Evolutionary conservation across 2,329 filamentous ascomycete species (phyloP), one percentile per base, ranked within the genome.

Genomic region (Cytospora piceicola): DNA sequence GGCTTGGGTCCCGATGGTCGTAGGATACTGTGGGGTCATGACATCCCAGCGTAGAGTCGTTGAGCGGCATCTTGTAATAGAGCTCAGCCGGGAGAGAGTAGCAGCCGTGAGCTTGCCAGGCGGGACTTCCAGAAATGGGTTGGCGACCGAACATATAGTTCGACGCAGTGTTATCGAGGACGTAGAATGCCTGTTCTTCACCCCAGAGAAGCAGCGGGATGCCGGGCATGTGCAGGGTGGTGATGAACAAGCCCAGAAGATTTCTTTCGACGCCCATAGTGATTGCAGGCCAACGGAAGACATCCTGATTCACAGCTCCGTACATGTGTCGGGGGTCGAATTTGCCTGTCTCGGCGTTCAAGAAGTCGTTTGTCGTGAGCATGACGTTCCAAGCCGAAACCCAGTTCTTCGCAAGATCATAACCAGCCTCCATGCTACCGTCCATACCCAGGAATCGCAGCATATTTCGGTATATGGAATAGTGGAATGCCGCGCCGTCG

Each of bases 61-160:
- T 82, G 46, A 87, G 75, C 0, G 86, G 87, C 77, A 85, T 85
- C 7, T 86, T 71, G 69, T 81, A 83, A 70, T 88, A 87, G 67
- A 88, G 85, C 2, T 80, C 80, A 39, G 83, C 83, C 22, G 80
- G 79, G 4, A 88, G 78, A 17, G 77, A 76, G 75, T 89, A 89
- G 72, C 88, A 90, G 7, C 88, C 88, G 70, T 90, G 88, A 42
- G 82, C 80, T 70, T 87, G 84, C 87, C 88, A 90, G 2, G 87
- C 87, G 3, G 82, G 82, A 2, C 85, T 80, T 3, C 85, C 81
- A 11, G 84, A 83, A 82, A 90, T 88, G 2, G 88, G 77, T 72
- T 87, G 84, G 70, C 88, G 83, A 24, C 88, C 88, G 72, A 86
- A 90, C 52, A 90, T 81, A 71, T 90, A 90, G 71, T 90, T 89